A percentile compares a stretch with the other conserved stretches of the same genome.
These are phyloP conservation scores for Glycine latifolia DNA, from an alignment of 306 rosid species.

Conservation along the genomic window DNA sequence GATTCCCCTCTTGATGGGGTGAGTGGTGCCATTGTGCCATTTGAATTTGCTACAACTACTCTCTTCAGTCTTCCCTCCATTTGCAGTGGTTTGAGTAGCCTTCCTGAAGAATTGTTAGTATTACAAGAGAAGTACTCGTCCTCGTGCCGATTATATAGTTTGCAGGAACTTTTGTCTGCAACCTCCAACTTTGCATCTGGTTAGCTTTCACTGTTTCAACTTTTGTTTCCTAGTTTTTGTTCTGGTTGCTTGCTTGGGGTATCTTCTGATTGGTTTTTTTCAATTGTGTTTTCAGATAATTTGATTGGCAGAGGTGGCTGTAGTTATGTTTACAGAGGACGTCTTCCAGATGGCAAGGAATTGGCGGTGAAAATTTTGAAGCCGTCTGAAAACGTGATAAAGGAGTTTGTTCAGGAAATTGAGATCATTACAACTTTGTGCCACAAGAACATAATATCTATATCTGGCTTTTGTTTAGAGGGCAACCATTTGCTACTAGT, in stretches of 20 bases:
- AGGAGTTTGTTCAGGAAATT: conserved; percentile 85
- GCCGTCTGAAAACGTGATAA: conserved; percentile 71
- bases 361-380: conserved; percentile 93
- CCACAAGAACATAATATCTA: conserved; percentile 85
- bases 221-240: conserved; percentile 34
- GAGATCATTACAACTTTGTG: conserved; percentile 76
- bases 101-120: conserved; percentile 68
- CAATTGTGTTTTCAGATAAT: conserved; percentile 62
- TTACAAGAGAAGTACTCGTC: conserved; percentile 75
- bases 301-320: conserved; percentile 93
- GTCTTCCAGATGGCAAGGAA: conserved; percentile 79
- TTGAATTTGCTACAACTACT: conserved; percentile 45
- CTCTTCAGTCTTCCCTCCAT: conserved; percentile 46
- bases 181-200: conserved; percentile 75
- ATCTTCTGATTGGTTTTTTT: conserved; percentile 46
- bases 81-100: conserved; percentile 46
- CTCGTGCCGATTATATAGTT: conserved; percentile 68
- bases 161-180: conserved; percentile 79
- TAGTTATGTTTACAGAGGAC: conserved; percentile 85
- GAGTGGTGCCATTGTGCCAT: conserved; percentile 73
- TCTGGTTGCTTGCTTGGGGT: conserved; percentile 32
- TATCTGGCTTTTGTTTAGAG: conserved; percentile 84
- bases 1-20: conserved; percentile 63
- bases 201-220: conserved; percentile 45
- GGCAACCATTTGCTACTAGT: conserved; percentile 73